Evolutionary conservation across 768 basidiomycete species (phyloP), one percentile per base, ranked within the genome.

Genomic region (Naganishia vishniacii): DNA sequence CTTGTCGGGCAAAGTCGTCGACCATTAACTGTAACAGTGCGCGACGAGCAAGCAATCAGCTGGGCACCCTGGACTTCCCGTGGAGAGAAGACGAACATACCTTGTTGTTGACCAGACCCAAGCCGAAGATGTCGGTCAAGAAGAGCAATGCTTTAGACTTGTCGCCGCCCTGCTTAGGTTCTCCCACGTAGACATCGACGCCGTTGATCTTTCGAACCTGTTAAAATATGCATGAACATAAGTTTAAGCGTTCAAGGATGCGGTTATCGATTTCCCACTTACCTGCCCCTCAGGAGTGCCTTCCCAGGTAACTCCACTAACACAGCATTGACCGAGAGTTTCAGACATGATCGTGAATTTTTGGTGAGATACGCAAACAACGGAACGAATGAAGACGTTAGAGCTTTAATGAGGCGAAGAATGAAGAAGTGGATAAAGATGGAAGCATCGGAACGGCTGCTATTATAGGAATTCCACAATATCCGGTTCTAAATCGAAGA

Each of bases 71-170:
- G 42, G 6, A 28, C 15, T 28, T 28, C 23, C 41, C 15, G 6
- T 20, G 56, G 16, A 15, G 61, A 48, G 44, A 31, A 72, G 72
- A 69, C 16, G 80, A 69, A 63, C 79, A 4, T 44, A 83, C 83
- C 73, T 79, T 72, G 40, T 73, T 59, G 68, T 86, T 85, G 72
- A 73, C 44, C 11, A 84, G 74, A 25, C 81, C 76, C 26, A 80
- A 70, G 8, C 84, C 85, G 63, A 83, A 84, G 16, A 66, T 37
- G 48, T 73, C 85, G 3, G 82, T 62, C 26, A 86, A 71, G 77
- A 79, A 83, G 28, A 86, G 79, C 49, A 86, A 59, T 28, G 80
- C 83, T 71, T 84, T 85, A 67, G 82, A 79, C 74, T 83, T 82
- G 59, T 72, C 68, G n/a, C 68, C 72, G 18, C 66, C 73, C n/a